These are phyloP conservation scores for Senecio squalidus DNA, from an alignment of 140 eudicot genomes.

Conservation along the genomic window DNA sequence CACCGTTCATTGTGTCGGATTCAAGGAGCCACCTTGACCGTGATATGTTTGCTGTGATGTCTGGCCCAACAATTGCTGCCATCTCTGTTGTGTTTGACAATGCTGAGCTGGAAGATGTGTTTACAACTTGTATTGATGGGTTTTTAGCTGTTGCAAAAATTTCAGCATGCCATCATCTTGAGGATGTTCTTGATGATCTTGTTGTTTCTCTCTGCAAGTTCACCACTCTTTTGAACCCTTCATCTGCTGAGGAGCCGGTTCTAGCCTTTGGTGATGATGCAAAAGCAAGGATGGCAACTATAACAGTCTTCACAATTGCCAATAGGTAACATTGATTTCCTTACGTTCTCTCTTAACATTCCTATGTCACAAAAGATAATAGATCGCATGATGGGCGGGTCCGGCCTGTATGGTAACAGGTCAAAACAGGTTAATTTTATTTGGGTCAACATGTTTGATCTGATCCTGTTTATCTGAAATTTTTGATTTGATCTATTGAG, in stretches of 20 bases:
- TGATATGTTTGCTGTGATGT: conserved; percentile 95
- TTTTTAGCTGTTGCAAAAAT: conserved; percentile 92
- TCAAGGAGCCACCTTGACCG: conserved; percentile 79
- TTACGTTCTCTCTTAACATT: conserved; percentile 5
- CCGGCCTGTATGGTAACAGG: background rate
- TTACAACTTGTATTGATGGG: conserved; percentile 81
- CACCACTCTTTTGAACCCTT: conserved; percentile 78
- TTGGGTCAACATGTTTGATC: background rate
- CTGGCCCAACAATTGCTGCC: conserved; percentile 98
- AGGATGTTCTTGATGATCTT: conserved; percentile 89
- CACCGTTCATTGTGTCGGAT: conserved; percentile 73
- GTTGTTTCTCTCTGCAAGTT: conserved; percentile 94
- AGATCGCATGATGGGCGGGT: background rate
- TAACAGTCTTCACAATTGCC: conserved; percentile 82
- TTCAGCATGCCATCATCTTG: conserved; percentile 92
- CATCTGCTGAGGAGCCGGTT: conserved; percentile 85
- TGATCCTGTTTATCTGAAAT: background rate
- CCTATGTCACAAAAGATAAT: background rate
- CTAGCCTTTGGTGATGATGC: conserved; percentile 85
- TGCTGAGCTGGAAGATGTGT: conserved; percentile 87
- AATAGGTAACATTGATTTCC: conserved; percentile 37
- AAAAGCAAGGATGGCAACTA: conserved; percentile 95
- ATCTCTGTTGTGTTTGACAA: conserved; percentile 92
- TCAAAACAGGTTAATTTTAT: background rate
- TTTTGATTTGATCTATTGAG: background rate